Evolutionary conservation across 192 early-diverging fungal species (phyloP).

Genomic region (Coemansia sp.): DNA sequence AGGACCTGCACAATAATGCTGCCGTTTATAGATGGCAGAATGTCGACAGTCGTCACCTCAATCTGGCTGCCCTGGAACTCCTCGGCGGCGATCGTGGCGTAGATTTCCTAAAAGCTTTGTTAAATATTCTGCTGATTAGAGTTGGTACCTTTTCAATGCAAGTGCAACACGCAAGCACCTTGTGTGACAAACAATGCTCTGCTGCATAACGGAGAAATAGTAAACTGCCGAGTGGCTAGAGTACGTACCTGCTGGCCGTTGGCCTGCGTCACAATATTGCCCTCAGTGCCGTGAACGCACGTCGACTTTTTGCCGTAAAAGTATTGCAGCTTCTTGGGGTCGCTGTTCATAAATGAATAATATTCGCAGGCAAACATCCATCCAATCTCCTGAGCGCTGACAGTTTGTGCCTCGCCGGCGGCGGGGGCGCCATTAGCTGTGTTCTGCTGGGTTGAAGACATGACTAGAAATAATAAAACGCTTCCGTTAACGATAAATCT

Average conservation of each 20-base stretch:
- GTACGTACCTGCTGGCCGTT: constrained; percentile 63
- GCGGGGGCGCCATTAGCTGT: constrained; percentile 35
- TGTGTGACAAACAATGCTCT: not conserved
- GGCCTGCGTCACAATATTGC: constrained; percentile 61
- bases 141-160: not conserved
- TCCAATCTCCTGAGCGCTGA: constrained; percentile 69
- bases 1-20: constrained; percentile 88
- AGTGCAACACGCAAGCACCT: not conserved
- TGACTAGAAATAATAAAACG: constrained; percentile 17
- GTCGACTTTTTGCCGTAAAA: constrained; percentile 87
- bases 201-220: not conserved
- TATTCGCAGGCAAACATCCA: constrained; percentile 94
- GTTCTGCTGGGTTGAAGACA: constrained; percentile 39
- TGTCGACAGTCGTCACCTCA: constrained; percentile 82
- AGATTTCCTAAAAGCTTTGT: constrained; percentile 70
- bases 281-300: constrained; percentile 81
- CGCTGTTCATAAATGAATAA: constrained; percentile 87
- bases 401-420: constrained; percentile 25
- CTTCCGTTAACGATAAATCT: constrained; percentile 14
- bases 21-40: constrained; percentile 67
- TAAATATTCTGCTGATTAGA: not conserved
- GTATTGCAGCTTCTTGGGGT: constrained; percentile 72
- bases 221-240: not conserved
- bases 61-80: constrained; percentile 87
- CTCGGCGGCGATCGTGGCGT: constrained; percentile 65